Base-by-base conservation (phyloP, 371 early-diverging fungal genomes). In the Mycotypha africana region DNA sequence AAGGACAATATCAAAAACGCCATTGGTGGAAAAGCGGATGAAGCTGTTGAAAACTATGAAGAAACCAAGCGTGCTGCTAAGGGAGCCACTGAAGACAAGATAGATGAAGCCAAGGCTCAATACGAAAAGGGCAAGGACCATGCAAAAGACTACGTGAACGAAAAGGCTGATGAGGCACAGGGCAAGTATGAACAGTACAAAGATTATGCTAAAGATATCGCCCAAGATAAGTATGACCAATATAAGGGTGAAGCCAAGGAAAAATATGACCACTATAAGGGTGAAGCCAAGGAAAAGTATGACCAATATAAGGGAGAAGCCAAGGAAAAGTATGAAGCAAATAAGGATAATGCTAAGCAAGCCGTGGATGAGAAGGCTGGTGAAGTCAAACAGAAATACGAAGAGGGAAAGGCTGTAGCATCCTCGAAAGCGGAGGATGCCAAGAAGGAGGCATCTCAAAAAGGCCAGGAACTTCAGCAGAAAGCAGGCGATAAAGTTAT, bases 381-480 rank as follows among this genome's bases (percentile, higher is more conserved):
- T 7, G 55, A 55, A 30, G 45, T 45, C 16, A 55, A 55, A 24
- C 24, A 31, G 31, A 42, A 43, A 22, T 42, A 46, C 21, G 47
- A 51, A 38, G 17, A 21, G 31, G 48, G 49, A 20, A 51, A 51
- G 31, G 39, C 49, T 31, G 42, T 39, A 16, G 48, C 54, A n/a
- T n/a, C n/a, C n/a, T n/a, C n/a, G n/a, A n/a, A n/a, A n/a, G n/a
- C n/a, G n/a, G n/a, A n/a, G n/a, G 17, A 21, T 37, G 48, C 53
- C 20, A 51, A 51, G 31, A 36, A 51, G 23, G 42, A 38, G 15
- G 48, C 54, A 26, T 23, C 33, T 10, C 44, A 49, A 49, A 58
- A 58, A 42, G 42, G 48, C 14, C 30, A 48, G 31, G 53, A 58
- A 44, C 10, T 48, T 7, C 52, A 58, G 37, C 28, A 51, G 21